Base-by-base conservation (phyloP, 2,329 filamentous ascomycete genomes). In the Penicillium sp. region DNA sequence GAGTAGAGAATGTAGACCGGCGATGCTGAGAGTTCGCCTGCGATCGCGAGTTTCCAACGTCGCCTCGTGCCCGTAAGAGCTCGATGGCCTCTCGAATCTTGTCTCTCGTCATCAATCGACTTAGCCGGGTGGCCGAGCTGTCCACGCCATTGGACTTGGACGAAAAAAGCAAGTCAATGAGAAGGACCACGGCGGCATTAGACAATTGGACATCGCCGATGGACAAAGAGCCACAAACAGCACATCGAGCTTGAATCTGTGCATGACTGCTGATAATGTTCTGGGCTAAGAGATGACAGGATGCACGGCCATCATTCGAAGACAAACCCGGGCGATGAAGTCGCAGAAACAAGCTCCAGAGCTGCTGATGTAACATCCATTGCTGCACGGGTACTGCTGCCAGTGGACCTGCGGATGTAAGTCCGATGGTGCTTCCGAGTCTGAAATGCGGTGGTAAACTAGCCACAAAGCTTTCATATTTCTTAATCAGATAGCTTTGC, bases 281-380 rank as follows among this genome's bases (percentile, higher is more conserved):
- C 11, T 48, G 41, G 10, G 45, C 45, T 11, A 45, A 25, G 3
- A 48, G 34, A 14, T 37, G 41, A 18, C 41, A 48, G 6, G 36
- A 33, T 3, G 37, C 16, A 15, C 41, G 45, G 3, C 38, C 23
- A 8, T 19, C 20, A 4, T 10, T n/a, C n/a, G n/a, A 18, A 19
- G 39, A 36, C 3, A 36, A 14, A 18, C 31, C 27, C 2, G 11
- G 31, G 2, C 43, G 46, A 19, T 51, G 36, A 1, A 51, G 41
- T 14, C 48, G 46, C 2, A 51, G 43, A 14, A 50, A 31, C 16
- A 51, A 19, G 18, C 40, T 41, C 48, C 48, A 50, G 3, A 51
- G 38, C 37, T 51, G 48, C 28, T 51, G 47, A 27, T 51, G 46
- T 13, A 51, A 26, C 41, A 51, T 45, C 36, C 38, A 51, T 25